phyloP scores from a whole-genome alignment of 495 filamentous ascomycete genomes.

The Talaromyces proteolyticus region DNA sequence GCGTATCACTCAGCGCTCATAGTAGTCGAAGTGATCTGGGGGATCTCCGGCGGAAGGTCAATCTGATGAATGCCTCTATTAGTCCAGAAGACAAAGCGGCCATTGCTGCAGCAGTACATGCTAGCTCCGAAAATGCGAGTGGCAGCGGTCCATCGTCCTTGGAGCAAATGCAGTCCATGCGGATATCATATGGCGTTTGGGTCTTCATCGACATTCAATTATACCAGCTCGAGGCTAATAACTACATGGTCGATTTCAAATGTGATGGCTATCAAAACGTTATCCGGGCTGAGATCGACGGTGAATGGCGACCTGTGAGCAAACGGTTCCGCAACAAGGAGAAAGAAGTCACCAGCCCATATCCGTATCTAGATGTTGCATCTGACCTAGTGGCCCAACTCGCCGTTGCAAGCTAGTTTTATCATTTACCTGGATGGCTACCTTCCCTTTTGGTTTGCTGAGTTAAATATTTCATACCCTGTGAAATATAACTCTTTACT shows the following conservation, averaged over 20 bases:
- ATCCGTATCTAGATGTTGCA: conserved; percentile 51
- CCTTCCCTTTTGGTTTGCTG: not conserved
- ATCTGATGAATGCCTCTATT: conserved; percentile 33
- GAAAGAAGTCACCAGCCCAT: conserved; percentile 50
- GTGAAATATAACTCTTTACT: not conserved
- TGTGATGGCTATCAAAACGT: conserved; percentile 95
- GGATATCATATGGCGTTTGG: conserved; percentile 41
- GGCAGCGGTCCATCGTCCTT: conserved; percentile 39
- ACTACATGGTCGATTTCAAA: conserved; percentile 97
- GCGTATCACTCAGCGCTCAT: conserved; percentile 45
- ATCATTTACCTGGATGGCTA: not conserved
- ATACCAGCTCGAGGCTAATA: conserved; percentile 88
- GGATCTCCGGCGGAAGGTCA: conserved; percentile 40
- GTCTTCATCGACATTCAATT: conserved; percentile 96
- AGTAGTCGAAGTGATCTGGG: conserved; percentile 55
- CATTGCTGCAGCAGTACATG: conserved; percentile 21
- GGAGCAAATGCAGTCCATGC: conserved; percentile 23
- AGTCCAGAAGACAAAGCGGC: conserved; percentile 33
- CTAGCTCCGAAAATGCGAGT: conserved; percentile 14
- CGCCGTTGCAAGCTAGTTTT: conserved; percentile 26
- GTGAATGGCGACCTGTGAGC: conserved; percentile 42
- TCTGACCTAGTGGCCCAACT: conserved; percentile 49
- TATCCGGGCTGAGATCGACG: conserved; percentile 39
- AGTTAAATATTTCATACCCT: not conserved
- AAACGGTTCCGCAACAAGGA: conserved; percentile 44